Conservation (phyloP, 305 asterid species). For the Solanum hybrid region DNA sequence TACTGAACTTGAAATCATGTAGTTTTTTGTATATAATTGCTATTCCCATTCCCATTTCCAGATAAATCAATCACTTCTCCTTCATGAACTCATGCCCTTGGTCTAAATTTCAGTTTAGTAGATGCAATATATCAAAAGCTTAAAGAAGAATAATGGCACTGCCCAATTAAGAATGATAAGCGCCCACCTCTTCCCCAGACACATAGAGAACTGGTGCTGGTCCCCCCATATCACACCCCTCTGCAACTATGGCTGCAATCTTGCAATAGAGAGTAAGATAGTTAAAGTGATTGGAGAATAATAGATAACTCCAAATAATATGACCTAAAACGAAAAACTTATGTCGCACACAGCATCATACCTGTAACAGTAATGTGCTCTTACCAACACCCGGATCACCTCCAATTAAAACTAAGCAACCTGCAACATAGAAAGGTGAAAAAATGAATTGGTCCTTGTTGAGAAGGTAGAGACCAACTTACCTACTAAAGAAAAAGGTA, state of each 20-base stretch:
- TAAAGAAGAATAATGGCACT: not conserved
- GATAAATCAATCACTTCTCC: not conserved
- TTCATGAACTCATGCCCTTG: not conserved
- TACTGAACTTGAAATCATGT: not conserved
- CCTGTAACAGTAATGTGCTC: conserved; percentile 92
- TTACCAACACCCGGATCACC: conserved; percentile 99
- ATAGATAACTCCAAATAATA: conserved; percentile 1
- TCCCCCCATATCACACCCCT: conserved; percentile 37
- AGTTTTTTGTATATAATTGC: not conserved
- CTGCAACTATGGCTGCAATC: conserved; percentile 80
- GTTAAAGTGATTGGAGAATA: conserved; percentile 10
- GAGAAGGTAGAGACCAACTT: not conserved
- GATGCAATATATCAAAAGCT: not conserved
- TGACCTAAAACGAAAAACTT: not conserved
- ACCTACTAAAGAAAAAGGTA: not conserved
- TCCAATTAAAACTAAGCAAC: conserved; percentile 87
- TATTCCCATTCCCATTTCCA: not conserved
- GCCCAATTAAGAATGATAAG: not conserved
- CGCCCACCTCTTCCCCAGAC: conserved; percentile 94
- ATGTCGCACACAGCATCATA: conserved; percentile 19
- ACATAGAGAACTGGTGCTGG: conserved; percentile 78
- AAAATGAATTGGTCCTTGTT: not conserved
- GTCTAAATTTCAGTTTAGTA: not conserved
- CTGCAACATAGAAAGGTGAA: conserved; percentile 26
- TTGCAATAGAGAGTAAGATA: conserved; percentile 22